Base-by-base conservation (phyloP, 2,329 filamentous ascomycete species). In the Diplodia sapinea region DNA sequence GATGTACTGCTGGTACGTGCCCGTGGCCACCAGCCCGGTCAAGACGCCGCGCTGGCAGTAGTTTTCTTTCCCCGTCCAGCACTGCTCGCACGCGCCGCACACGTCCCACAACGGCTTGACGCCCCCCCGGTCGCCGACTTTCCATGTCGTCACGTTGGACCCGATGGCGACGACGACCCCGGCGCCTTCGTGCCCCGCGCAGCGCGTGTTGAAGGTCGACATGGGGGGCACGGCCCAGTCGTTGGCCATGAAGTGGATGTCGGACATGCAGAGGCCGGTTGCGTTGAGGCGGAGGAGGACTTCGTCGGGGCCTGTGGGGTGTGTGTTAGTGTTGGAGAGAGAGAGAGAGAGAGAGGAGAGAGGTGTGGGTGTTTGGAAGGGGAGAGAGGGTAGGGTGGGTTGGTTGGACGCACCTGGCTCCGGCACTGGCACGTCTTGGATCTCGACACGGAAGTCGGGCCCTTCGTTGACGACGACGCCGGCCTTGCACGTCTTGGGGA, bases 91-190 rank as follows among this genome's bases (percentile, higher is more conserved):
- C 49, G 77, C 78, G 54, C 82, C 79, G 72, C 85, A 87, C 1
- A 83, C 82, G 73, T 86, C 81, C 73, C 79, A 79, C 8, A 86
- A 75, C 1, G 84, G 84, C 72, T 85, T 84, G 66, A 84, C 76
- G 3, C 85, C 85, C 2, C 80, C 85, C 29, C 85, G 77, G 69
- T 87, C 83, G 4, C 86, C 85, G 1, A 86, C 71, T 61, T 85
- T 79, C 70, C 75, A 77, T 50, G 78, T 82, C 72, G 81, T 84
- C 20, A 87, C 85, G 36, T 83, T 82, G 13, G 79, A 74, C 13
- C 86, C 86, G 3, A 87, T 73, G 64, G 86, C 84, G 36, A 87
- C 86, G 8, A 88, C 85, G 0, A 87, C 79, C 5, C 86, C 86
- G 2, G 85, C 84, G 31, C 86, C 86, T 74, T 87, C 85, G 73